Evolutionary conservation across 768 basidiomycete genomes (phyloP).

Genomic region (Crepidotus variabilis): DNA sequence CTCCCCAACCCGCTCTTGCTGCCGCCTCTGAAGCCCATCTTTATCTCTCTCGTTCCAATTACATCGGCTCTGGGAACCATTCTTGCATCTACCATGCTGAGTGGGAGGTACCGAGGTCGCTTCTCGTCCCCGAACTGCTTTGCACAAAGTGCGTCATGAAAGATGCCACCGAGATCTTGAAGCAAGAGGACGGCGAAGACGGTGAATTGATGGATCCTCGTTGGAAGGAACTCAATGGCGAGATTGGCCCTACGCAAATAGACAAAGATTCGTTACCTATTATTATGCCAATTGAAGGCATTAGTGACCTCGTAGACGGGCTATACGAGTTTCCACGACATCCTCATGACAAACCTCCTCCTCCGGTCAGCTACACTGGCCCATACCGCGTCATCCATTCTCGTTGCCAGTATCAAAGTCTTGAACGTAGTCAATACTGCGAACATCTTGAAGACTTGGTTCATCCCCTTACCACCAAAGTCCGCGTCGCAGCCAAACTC

Average conservation of each 20-base stretch:
- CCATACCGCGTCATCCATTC: slow-evolving; percentile 22
- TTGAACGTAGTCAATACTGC: slow-evolving; percentile 22
- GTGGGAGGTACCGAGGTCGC: slow-evolving; percentile 44
- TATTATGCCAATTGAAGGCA: neutral
- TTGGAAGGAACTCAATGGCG: slow-evolving; percentile 3
- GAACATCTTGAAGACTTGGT: slow-evolving; percentile 22
- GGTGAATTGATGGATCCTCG: neutral
- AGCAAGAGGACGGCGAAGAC: slow-evolving; percentile 22
- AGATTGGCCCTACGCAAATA: neutral
- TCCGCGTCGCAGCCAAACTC: slow-evolving; percentile 42
- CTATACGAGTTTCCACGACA: neutral
- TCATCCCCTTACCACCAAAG: slow-evolving; percentile 31
- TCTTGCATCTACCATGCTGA: slow-evolving; percentile 48
- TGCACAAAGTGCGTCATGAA: slow-evolving; percentile 36
- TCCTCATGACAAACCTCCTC: too few species aligned
- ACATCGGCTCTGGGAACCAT: slow-evolving; percentile 46
- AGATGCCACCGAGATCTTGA: slow-evolving; percentile 19
- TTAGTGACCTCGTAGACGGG: neutral
- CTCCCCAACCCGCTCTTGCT: slow-evolving; percentile 19
- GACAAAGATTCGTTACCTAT: neutral
- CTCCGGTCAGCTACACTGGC: slow-evolving; percentile 15
- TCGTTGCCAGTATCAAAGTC: slow-evolving; percentile 27
- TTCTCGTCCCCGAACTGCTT: slow-evolving; percentile 28
- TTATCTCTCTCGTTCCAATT: slow-evolving; percentile 35
- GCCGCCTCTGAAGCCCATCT: slow-evolving; percentile 37